Conservation (phyloP, 1,139 yeast species). For the Debaryomycetaceae sp. region DNA sequence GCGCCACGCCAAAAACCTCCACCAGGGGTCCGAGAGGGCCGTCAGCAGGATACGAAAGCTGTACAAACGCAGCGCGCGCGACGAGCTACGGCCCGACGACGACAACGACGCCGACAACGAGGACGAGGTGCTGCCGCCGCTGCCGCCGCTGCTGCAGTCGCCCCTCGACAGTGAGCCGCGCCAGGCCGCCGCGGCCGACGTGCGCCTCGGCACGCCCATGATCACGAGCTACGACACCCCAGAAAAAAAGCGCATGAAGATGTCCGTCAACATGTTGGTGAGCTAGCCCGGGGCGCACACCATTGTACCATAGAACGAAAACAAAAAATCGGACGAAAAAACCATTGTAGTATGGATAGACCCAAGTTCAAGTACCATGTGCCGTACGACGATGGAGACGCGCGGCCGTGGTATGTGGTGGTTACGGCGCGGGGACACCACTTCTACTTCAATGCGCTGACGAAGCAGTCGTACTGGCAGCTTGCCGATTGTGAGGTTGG, state of each 20-base stretch:
- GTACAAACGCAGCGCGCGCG: constrained; percentile 22
- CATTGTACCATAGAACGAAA: constrained; percentile 1
- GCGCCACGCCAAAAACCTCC: constrained; percentile 30
- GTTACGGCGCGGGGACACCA: constrained; percentile 25
- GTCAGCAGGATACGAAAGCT: constrained; percentile 43
- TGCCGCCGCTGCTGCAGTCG: constrained; percentile 3
- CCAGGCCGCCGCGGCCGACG: constrained; percentile 1
- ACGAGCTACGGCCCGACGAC: constrained; percentile 10
- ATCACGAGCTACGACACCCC: constrained; percentile 20
- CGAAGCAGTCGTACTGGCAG: constrained; percentile 30
- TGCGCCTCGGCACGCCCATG: constrained; percentile 1
- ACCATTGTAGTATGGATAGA: constrained; percentile 6
- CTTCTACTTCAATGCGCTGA: constrained; percentile 25
- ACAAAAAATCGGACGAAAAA: not conserved
- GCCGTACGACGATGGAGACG: constrained; percentile 13
- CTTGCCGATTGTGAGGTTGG: constrained; percentile 19
- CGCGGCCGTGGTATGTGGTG: constrained; percentile 27
- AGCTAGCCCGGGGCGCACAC: constrained; percentile 24
- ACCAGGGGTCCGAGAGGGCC: constrained; percentile 33
- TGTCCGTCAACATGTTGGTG: constrained; percentile 45
- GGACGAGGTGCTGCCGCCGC: constrained; percentile 8
- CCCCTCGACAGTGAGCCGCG: constrained; percentile 1
- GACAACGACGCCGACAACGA: constrained; percentile 12
- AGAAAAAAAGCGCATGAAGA: constrained; percentile 34
- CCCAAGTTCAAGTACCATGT: constrained; percentile 17